Conservation (phyloP, 2,329 filamentous ascomycete species). For the Cytospora piceae region DNA sequence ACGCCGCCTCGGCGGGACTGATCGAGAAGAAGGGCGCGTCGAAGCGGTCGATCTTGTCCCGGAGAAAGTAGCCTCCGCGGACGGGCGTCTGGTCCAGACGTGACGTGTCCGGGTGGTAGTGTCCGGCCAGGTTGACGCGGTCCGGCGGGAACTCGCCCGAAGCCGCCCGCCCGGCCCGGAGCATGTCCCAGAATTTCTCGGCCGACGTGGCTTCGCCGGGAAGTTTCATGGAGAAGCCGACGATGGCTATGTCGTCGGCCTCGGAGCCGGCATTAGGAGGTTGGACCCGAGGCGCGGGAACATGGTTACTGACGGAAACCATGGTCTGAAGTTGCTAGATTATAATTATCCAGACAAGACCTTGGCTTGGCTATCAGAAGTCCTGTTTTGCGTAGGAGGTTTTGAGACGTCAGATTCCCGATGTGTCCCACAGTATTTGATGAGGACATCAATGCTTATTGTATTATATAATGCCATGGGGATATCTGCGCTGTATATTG, state of each 20-base stretch:
- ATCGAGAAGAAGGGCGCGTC: conserved; percentile 29
- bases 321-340: too few species aligned
- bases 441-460: too few species aligned
- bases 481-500: too few species aligned
- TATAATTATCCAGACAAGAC: too few species aligned
- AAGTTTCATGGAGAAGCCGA: conserved; percentile 32
- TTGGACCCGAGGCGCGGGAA: too few species aligned
- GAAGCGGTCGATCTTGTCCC: conserved; percentile 10
- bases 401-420: too few species aligned
- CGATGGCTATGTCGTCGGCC: conserved; percentile 26
- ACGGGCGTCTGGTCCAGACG: neutral
- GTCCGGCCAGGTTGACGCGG: conserved; percentile 38
- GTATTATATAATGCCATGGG: too few species aligned
- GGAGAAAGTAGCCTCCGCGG: conserved; percentile 6
- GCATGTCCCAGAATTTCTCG: conserved; percentile 36
- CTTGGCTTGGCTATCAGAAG: too few species aligned
- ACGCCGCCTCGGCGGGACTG: conserved; percentile 15
- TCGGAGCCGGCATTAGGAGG: too few species aligned
- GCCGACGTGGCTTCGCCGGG: conserved; percentile 36
- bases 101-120: conserved; percentile 35
- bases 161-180: conserved; percentile 36
- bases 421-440: too few species aligned
- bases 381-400: too few species aligned
- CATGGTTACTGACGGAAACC: too few species aligned
- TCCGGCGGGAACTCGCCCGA: conserved; percentile 35